phyloP scores from a whole-genome alignment of 2,329 filamentous ascomycete genomes.

The Fusarium sp. region DNA sequence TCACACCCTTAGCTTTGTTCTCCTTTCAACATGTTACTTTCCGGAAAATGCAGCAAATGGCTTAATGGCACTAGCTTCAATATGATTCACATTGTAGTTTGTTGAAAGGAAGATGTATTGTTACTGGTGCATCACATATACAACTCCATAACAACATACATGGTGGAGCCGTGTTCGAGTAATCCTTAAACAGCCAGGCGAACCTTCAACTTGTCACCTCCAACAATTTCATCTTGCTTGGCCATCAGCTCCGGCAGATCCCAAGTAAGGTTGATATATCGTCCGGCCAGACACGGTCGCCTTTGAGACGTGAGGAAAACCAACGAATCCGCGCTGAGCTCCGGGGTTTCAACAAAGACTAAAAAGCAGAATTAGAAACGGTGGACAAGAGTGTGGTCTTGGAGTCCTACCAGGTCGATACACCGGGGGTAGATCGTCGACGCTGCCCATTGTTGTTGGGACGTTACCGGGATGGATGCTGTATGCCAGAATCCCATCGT shows the following conservation, averaged over 20 bases:
- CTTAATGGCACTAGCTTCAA: too few species aligned
- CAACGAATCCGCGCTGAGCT: slow-evolving; percentile 25
- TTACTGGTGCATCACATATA: too few species aligned
- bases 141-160: not conserved
- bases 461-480: slow-evolving; percentile 28
- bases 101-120: too few species aligned
- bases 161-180: not conserved
- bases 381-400: not conserved
- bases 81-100: too few species aligned
- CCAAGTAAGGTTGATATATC: slow-evolving; percentile 34
- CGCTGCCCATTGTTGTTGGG: slow-evolving; percentile 12
- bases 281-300: slow-evolving; percentile 19
- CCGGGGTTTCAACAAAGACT: slow-evolving; percentile 30
- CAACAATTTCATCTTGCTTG: slow-evolving; percentile 7
- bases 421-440: slow-evolving; percentile 1
- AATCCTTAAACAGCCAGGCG: not conserved
- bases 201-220: not conserved
- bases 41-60: too few species aligned
- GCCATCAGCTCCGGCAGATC: slow-evolving; percentile 28
- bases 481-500: slow-evolving; percentile 11
- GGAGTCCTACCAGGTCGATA: slow-evolving; percentile 5
- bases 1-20: too few species aligned
- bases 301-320: slow-evolving; percentile 16
- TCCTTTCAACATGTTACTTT: too few species aligned
- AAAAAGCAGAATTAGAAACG: not conserved